Evolutionary conservation across 495 filamentous ascomycete species (phyloP).

Genomic region (Chlorociboria aeruginascens): DNA sequence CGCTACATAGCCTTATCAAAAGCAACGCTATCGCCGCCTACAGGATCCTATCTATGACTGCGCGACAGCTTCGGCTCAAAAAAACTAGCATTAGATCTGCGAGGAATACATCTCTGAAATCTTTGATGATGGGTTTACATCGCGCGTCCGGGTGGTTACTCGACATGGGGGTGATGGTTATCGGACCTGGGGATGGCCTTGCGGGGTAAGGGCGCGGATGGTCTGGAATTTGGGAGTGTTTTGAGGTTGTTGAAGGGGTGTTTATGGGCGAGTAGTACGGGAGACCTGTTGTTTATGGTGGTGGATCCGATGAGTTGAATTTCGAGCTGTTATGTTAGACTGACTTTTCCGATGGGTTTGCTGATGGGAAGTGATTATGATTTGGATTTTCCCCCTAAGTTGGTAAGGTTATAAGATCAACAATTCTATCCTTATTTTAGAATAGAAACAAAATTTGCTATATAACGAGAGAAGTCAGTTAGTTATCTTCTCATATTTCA

Average conservation of each 20-base stretch:
- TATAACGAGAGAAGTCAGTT: too few species aligned
- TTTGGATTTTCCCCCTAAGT: slow-evolving; percentile 5
- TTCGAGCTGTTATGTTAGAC: slow-evolving; percentile 15
- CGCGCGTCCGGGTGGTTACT: slow-evolving; percentile 9
- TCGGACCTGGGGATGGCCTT: slow-evolving; percentile 1
- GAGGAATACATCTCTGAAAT: slow-evolving; percentile 18
- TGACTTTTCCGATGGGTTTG: slow-evolving; percentile 18
- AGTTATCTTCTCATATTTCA: too few species aligned
- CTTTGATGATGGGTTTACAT: slow-evolving; percentile 6
- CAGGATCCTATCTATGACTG: slow-evolving; percentile 19
- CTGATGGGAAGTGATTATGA: slow-evolving; percentile 23
- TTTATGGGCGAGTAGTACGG: slow-evolving; percentile 15
- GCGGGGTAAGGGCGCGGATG: slow-evolving; percentile 1
- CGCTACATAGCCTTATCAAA: slow-evolving; percentile 18
- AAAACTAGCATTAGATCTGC: slow-evolving; percentile 14
- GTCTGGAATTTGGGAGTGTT: slow-evolving; percentile 3
- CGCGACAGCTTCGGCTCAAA: slow-evolving; percentile 14
- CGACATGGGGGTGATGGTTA: neutral
- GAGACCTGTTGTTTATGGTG: slow-evolving; percentile 16
- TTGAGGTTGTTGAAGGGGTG: slow-evolving; percentile 7
- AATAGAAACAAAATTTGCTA: too few species aligned
- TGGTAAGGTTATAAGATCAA: neutral
- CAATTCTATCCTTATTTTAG: too few species aligned
- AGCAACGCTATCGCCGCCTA: slow-evolving; percentile 17
- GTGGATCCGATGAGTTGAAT: slow-evolving; percentile 18